phyloP scores from a whole-genome alignment of 176 grass and related monocot species.

The Rhipidocladum racemiflorum region DNA sequence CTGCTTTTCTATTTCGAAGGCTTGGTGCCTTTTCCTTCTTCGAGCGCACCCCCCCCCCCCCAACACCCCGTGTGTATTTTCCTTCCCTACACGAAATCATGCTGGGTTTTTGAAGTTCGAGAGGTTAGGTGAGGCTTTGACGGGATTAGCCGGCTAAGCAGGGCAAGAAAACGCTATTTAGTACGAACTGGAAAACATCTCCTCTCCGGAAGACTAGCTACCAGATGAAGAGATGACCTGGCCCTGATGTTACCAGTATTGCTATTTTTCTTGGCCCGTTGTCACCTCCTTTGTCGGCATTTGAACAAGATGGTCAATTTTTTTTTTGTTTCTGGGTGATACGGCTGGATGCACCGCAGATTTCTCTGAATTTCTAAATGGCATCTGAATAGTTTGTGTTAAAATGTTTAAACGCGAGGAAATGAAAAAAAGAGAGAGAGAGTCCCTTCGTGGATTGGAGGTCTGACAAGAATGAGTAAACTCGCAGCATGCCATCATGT shows the following conservation, averaged over 20 bases:
- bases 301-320: background rate
- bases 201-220: background rate
- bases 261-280: background rate
- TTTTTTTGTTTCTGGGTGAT: background rate
- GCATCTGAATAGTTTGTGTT: background rate
- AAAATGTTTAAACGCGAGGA: background rate
- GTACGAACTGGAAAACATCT: background rate
- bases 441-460: background rate
- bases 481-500: background rate
- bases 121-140: constrained; percentile 22
- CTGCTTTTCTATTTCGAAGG: background rate
- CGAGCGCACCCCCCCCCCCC: no score
- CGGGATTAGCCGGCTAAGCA: background rate
- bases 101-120: background rate
- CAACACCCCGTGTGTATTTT: no score
- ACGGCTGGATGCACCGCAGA: background rate
- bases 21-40: no score
- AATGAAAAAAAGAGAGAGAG: background rate
- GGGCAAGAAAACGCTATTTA: background rate
- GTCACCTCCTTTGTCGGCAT: background rate
- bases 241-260: background rate
- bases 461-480: background rate
- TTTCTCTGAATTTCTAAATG: background rate
- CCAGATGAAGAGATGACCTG: background rate
- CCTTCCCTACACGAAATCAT: background rate